Evolutionary conservation across 2,329 filamentous ascomycete species (phyloP).

Genomic region (Dactylellina sp.): DNA sequence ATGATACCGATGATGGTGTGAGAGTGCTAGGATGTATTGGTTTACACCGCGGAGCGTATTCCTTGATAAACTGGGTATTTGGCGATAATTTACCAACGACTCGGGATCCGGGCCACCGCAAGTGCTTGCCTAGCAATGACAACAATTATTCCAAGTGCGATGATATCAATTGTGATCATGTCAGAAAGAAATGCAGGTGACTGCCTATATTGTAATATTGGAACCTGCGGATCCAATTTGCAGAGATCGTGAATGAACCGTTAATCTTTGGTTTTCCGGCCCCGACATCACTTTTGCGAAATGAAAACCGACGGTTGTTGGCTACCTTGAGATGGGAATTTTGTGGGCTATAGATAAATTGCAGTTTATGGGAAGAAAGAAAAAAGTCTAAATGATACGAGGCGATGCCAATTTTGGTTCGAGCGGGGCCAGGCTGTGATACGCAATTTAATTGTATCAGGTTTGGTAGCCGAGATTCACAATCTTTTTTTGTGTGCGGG

Average conservation of each 20-base stretch:
- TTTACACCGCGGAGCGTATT: neutral
- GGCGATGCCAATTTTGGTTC: constrained; percentile 35
- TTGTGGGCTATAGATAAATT: constrained; percentile 38
- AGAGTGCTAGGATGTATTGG: neutral
- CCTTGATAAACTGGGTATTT: constrained; percentile 20
- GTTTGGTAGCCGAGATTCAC: constrained; percentile 56
- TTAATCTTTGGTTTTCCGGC: neutral
- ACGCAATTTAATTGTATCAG: constrained; percentile 57
- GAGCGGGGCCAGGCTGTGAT: constrained; percentile 35
- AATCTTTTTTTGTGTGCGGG: constrained; percentile 13
- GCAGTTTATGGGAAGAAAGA: constrained; percentile 21
- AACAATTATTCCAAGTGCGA: neutral
- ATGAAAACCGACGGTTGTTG: constrained; percentile 16
- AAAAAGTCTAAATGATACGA: constrained; percentile 36
- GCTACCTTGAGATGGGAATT: constrained; percentile 33
- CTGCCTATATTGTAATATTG: constrained; percentile 10
- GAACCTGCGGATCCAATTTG: constrained; percentile 21
- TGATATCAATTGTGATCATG: neutral
- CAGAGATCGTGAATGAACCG: constrained; percentile 6
- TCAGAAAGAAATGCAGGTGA: neutral
- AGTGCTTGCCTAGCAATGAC: constrained; percentile 29
- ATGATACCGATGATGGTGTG: neutral
- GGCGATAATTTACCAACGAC: constrained; percentile 41
- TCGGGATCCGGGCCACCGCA: constrained; percentile 3
- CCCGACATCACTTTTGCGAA: neutral